Conservation (phyloP, 306 rosid species). For the Betula pendula region DNA sequence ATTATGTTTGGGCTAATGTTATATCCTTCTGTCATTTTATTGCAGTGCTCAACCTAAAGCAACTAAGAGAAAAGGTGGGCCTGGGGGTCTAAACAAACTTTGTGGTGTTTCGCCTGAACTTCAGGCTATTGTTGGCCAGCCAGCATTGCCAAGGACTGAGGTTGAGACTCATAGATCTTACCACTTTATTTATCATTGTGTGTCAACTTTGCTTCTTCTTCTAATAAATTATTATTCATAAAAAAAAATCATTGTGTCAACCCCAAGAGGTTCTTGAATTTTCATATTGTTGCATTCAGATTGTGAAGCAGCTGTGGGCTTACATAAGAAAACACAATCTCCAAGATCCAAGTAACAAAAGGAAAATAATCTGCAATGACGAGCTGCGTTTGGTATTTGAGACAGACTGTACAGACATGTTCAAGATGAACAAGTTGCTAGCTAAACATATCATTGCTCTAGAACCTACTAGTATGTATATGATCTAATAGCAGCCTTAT, state of each 20-base stretch:
- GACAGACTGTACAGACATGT: constrained; percentile 70
- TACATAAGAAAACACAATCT: constrained; percentile 59
- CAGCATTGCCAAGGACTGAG: constrained; percentile 78
- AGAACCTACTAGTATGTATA: constrained; percentile 61
- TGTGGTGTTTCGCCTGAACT: constrained; percentile 87
- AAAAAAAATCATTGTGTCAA: too few relatives aligned
- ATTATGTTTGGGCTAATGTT: constrained; percentile 20
- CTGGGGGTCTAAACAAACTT: constrained; percentile 79
- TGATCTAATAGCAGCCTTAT: constrained; percentile 11
- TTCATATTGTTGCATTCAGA: constrained; percentile 35
- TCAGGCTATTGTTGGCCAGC: constrained; percentile 88
- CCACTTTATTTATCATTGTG: neutral
- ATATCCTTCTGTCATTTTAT: constrained; percentile 10
- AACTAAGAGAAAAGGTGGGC: constrained; percentile 80
- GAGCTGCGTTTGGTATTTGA: constrained; percentile 64
- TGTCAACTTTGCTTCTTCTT: neutral
- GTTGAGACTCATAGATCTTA: constrained; percentile 33
- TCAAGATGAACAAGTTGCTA: constrained; percentile 65
- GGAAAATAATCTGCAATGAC: constrained; percentile 61
- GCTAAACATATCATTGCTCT: constrained; percentile 64
- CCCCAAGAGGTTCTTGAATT: constrained; percentile 15
- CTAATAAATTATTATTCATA: too few relatives aligned
- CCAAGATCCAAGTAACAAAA: constrained; percentile 65
- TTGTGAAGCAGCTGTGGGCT: constrained; percentile 67
- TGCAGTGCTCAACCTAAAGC: constrained; percentile 62